Percentiles rank a stretch among this genome's conserved stretches.
These are phyloP conservation scores for Trichoderma polysporum DNA, from an alignment of 2,329 filamentous ascomycete genomes.

Conservation along the genomic window DNA sequence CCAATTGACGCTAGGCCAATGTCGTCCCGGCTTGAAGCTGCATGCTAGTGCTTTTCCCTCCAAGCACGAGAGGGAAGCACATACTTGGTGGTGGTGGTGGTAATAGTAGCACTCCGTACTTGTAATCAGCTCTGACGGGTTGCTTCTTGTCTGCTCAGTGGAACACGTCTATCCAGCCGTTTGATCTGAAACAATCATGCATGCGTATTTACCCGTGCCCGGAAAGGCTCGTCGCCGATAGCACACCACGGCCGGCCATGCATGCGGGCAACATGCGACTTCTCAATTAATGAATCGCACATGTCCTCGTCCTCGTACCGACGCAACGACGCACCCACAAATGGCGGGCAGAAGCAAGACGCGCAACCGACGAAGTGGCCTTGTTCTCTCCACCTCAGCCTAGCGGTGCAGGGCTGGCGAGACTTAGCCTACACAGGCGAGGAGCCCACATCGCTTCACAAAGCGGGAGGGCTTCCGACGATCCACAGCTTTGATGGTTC, in stretches of 20 bases:
- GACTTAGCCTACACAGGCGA: neutral
- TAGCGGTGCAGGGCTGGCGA: slow-evolving; percentile 6
- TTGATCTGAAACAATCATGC: slow-evolving; percentile 9
- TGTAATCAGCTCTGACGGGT: neutral
- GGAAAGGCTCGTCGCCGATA: neutral
- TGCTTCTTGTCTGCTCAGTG: neutral
- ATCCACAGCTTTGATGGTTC: slow-evolving; percentile 13
- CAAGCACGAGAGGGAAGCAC: neutral
- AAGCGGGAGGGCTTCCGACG: slow-evolving; percentile 20
- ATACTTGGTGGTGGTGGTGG: too few species aligned
- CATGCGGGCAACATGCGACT: slow-evolving; percentile 12
- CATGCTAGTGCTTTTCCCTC: neutral
- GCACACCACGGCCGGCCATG: neutral
- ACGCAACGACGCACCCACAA: neutral
- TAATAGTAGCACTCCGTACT: neutral
- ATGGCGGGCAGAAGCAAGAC: neutral
- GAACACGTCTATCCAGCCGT: neutral
- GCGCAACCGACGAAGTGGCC: neutral
- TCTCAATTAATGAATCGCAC: neutral
- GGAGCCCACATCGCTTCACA: neutral
- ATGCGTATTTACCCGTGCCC: neutral
- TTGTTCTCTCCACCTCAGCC: neutral
- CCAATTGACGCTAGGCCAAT: neutral
- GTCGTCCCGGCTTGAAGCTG: neutral
- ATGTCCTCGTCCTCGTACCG: neutral